Evolutionary conservation across 2,329 filamentous ascomycete species (phyloP).

Genomic region (Pseudocercospora fijiensis): DNA sequence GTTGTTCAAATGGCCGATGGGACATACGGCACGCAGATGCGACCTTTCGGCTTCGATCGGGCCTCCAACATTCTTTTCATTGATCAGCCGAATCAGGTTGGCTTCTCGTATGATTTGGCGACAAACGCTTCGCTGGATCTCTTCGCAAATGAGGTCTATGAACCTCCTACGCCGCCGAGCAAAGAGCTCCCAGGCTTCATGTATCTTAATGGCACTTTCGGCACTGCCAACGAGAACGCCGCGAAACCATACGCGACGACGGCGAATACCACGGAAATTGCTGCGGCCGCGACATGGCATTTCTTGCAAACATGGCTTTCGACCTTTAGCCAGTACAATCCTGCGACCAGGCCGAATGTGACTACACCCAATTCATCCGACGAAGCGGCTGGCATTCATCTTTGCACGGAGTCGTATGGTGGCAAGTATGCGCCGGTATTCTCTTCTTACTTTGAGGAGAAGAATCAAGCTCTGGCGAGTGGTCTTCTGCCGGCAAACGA

Average conservation of each 20-base stretch:
- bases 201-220: slow-evolving; percentile 64
- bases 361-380: slow-evolving; percentile 46
- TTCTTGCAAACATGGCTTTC: slow-evolving; percentile 61
- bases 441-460: slow-evolving; percentile 57
- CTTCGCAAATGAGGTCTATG: slow-evolving; percentile 43
- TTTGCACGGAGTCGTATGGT: slow-evolving; percentile 57
- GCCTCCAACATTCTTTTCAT: slow-evolving; percentile 60
- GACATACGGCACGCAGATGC: slow-evolving; percentile 44
- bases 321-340: slow-evolving; percentile 41
- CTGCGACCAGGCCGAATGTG: slow-evolving; percentile 50
- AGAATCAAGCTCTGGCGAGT: slow-evolving; percentile 59
- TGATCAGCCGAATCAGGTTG: slow-evolving; percentile 67
- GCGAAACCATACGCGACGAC: slow-evolving; percentile 26
- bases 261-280: slow-evolving; percentile 40
- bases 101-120: slow-evolving; percentile 65
- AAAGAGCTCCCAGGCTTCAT: slow-evolving; percentile 37
- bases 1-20: slow-evolving; percentile 45
- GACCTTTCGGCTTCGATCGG: slow-evolving; percentile 66
- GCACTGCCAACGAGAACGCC: slow-evolving; percentile 48
- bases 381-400: slow-evolving; percentile 48
- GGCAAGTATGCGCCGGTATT: slow-evolving; percentile 69
- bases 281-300: slow-evolving; percentile 59
- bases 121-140: slow-evolving; percentile 61
- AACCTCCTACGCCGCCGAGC: slow-evolving; percentile 38
- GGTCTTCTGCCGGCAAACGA: slow-evolving; percentile 51